phyloP scores from a whole-genome alignment of 129 eudicot genomes.

The Tagetes erecta region DNA sequence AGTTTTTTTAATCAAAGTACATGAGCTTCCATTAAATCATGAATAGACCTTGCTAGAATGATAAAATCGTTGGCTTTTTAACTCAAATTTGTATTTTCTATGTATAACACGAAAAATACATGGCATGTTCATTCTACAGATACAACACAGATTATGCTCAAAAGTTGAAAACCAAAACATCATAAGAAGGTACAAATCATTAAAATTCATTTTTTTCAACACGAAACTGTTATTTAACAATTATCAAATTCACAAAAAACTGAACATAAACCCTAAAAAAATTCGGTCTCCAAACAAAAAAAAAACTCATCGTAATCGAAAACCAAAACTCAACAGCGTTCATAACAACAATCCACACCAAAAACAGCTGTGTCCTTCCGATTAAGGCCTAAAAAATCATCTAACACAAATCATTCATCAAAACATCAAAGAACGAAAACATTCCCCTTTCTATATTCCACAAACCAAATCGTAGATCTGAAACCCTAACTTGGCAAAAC shows the following conservation, averaged over 20 bases:
- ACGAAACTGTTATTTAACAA: neutral
- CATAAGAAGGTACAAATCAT: neutral
- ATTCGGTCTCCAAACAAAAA: neutral
- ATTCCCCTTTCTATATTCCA: neutral
- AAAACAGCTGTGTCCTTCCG: neutral
- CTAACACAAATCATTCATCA: neutral
- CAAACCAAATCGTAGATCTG: neutral
- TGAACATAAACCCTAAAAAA: neutral
- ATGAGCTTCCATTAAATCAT: slow-evolving; percentile 3
- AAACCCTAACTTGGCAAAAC: slow-evolving; percentile 3
- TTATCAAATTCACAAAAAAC: neutral
- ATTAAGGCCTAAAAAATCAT: neutral
- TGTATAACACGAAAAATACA: neutral
- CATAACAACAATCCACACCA: neutral
- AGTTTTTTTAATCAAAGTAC: neutral
- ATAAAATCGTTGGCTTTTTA: neutral
- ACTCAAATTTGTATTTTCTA: neutral
- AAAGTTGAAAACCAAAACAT: neutral
- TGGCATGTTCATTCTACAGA: neutral
- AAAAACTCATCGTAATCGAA: neutral
- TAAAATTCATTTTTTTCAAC: neutral
- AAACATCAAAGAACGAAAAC: neutral
- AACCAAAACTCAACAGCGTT: neutral
- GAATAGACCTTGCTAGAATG: neutral
- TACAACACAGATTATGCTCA: neutral